Evolutionary conservation across 2,329 filamentous ascomycete species (phyloP).

Genomic region (Pseudopithomyces maydicus): DNA sequence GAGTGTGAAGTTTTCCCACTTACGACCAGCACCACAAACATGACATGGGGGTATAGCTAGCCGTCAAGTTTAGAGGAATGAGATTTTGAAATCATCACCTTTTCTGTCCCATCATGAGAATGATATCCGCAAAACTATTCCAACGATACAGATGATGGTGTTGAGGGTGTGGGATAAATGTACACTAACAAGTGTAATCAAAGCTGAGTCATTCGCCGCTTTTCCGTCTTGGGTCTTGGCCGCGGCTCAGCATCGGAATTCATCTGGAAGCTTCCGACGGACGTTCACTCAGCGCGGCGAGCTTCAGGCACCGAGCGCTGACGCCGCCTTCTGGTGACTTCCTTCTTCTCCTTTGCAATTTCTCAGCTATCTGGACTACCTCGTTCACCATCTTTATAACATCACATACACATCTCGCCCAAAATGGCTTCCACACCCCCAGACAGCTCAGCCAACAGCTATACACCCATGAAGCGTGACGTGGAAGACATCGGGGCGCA

Average conservation of each 20-base stretch:
- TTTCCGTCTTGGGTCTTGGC: background rate
- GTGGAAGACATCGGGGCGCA: slow-evolving; percentile 85
- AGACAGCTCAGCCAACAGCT: slow-evolving; percentile 50
- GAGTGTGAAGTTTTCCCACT: no score
- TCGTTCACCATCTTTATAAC: slow-evolving; percentile 3
- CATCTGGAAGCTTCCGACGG: slow-evolving; percentile 2
- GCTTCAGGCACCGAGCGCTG: background rate
- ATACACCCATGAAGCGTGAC: slow-evolving; percentile 74
- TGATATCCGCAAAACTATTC: no score
- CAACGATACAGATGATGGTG: no score
- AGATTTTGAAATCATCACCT: no score
- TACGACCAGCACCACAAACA: no score
- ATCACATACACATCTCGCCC: background rate
- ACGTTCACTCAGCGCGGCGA: background rate
- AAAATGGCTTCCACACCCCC: slow-evolving; percentile 25
- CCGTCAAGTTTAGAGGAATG: no score
- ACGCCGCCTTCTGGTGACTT: slow-evolving; percentile 6
- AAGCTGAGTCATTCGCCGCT: background rate
- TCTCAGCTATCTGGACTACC: slow-evolving; percentile 1
- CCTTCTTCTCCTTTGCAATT: background rate
- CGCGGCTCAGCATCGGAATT: background rate
- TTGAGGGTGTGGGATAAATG: no score
- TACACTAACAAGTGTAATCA: no score
- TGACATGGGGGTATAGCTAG: no score
- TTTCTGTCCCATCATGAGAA: no score